Evolutionary conservation across 148 eudicot species (phyloP).

Genomic region (Nepenthes mirabilis): DNA sequence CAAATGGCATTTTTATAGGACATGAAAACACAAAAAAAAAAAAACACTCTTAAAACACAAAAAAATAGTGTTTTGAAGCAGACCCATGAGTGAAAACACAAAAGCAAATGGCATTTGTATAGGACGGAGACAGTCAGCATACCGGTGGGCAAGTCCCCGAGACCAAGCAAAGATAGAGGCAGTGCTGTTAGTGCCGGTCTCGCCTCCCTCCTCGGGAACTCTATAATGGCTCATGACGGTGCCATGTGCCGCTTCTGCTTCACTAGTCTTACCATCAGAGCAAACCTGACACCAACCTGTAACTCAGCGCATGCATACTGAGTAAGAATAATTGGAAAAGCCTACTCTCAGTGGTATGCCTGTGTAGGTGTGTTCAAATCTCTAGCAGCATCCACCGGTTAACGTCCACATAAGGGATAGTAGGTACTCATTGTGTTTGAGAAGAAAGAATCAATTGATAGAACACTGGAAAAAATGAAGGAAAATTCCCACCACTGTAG

Average conservation of each 20-base stretch:
- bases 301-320: neutral
- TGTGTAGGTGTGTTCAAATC: neutral
- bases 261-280: conserved; percentile 43
- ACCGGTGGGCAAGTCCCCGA: conserved; percentile 42
- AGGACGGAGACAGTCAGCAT: neutral
- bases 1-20: too few relatives aligned
- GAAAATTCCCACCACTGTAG: too few relatives aligned
- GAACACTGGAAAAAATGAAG: too few relatives aligned
- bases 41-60: too few relatives aligned
- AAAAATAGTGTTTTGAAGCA: too few relatives aligned
- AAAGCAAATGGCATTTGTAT: neutral
- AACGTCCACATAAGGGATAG: too few relatives aligned
- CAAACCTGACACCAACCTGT: conserved; percentile 20
- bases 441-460: too few relatives aligned
- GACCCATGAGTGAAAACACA: too few relatives aligned
- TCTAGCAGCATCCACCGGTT: neutral
- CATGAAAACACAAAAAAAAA: too few relatives aligned
- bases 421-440: too few relatives aligned
- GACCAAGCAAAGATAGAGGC: conserved; percentile 53
- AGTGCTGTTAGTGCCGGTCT: conserved; percentile 46
- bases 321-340: neutral
- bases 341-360: neutral
- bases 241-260: conserved; percentile 56
- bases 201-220: conserved; percentile 45
- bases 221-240: conserved; percentile 38